Conservation (phyloP, 148 eudicot genomes). For the Amaranthus palmeri region DNA sequence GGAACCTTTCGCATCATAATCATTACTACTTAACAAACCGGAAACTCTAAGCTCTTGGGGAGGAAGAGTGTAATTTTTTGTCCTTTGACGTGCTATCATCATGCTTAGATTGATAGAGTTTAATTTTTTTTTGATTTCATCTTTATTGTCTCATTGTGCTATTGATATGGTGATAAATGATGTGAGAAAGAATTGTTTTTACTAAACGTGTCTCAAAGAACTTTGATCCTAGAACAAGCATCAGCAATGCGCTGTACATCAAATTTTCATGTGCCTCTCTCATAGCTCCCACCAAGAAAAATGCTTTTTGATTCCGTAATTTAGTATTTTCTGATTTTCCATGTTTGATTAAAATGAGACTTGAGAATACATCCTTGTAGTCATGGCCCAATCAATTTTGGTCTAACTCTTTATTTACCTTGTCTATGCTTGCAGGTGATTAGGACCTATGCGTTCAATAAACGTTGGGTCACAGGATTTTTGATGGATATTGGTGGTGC, state of each 20-base stretch:
- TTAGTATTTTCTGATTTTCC: background rate
- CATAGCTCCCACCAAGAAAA: background rate
- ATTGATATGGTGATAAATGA: background rate
- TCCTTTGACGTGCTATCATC: too few species aligned
- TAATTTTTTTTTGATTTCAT: background rate
- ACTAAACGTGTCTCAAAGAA: background rate
- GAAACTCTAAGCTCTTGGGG: too few species aligned
- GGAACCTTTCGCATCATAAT: too few species aligned
- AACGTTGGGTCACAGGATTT: constrained; percentile 75
- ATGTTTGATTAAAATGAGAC: constrained; percentile 1
- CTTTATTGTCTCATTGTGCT: background rate
- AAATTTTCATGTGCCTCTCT: background rate
- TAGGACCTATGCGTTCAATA: constrained; percentile 86
- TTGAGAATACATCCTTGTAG: background rate
- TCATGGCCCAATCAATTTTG: background rate
- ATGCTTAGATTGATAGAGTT: too few species aligned
- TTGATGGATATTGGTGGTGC: constrained; percentile 96
- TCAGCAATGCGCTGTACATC: background rate
- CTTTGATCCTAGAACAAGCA: background rate
- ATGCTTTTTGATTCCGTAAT: too few species aligned
- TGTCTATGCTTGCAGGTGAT: constrained; percentile 53
- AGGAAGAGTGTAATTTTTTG: too few species aligned
- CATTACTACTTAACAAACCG: too few species aligned
- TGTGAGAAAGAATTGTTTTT: background rate
- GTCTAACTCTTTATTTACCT: background rate